A percentile compares a stretch with the other conserved stretches of the same genome.
Evolutionary conservation across 2,329 filamentous ascomycete genomes (phyloP).

Genomic region (Cladosporium sp.): DNA sequence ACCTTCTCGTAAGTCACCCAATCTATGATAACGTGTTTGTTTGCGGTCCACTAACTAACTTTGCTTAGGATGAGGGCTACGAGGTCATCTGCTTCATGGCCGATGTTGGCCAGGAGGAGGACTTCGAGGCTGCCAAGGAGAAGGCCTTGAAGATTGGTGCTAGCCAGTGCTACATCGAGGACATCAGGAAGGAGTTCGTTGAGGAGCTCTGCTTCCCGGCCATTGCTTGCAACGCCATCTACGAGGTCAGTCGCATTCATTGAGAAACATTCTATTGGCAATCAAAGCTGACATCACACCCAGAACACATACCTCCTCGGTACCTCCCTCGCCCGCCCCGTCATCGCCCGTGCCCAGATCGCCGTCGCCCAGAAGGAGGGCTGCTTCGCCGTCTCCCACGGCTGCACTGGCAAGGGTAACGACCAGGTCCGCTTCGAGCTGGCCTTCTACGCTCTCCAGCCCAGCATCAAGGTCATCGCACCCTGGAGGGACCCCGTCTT

Average conservation of each 20-base stretch:
- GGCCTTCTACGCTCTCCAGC: constrained; percentile 62
- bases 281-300: not conserved
- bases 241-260: constrained; percentile 41
- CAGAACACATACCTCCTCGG: constrained; percentile 62
- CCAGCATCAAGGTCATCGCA: constrained; percentile 70
- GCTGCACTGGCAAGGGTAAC: constrained; percentile 65
- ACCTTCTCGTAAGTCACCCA: constrained; percentile 35
- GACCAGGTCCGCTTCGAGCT: constrained; percentile 68
- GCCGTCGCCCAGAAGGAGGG: constrained; percentile 63
- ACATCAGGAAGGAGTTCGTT: constrained; percentile 70
- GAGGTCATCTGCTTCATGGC: constrained; percentile 69
- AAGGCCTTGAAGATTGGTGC: constrained; percentile 73
- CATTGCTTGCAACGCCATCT: constrained; percentile 66
- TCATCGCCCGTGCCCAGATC: constrained; percentile 69
- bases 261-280: not conserved
- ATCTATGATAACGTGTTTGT: not conserved
- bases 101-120: constrained; percentile 64
- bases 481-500: constrained; percentile 72
- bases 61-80: constrained; percentile 52
- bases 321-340: constrained; percentile 62
- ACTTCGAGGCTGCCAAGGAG: constrained; percentile 69
- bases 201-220: constrained; percentile 79
- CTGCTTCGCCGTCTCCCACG: constrained; percentile 50
- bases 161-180: constrained; percentile 60
- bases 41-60: constrained; percentile 26